Evolutionary conservation across 2,329 filamentous ascomycete genomes (phyloP), one percentile per base, ranked within the genome.

Genomic region (Gremmenia infestans): DNA sequence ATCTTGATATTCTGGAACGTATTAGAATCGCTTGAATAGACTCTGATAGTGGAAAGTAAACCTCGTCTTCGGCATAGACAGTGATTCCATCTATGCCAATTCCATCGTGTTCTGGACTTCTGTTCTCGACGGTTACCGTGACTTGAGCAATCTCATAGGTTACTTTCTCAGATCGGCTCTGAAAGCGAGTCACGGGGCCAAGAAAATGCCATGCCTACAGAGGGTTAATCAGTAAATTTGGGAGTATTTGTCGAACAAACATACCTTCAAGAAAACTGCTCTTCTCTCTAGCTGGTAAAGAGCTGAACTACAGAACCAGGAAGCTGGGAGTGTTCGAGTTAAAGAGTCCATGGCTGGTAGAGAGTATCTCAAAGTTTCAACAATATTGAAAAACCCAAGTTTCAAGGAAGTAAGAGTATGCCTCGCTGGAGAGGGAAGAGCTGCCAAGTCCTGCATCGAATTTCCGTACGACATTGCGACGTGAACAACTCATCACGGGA

Each of bases 141-240:
- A 76, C 70, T 60, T 78, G 76, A 1, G 78, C 77, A 54, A 81
- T 72, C 56, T 81, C 78, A 64, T 80, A 81, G 5, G 70, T 66
- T 25, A 80, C 71, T 36, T 70, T 69, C 52, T 75, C 70, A 0
- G 71, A 70, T 12, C 72, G 65, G 3, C 64, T 62, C 49, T 72
- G 67, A 59, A 81, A 81, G 48, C 74, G 70, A 14, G 77, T 79
- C n/a, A 80, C 71, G 0, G 78, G 78, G 1, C 78, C 78, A 1
- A 80, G 70, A 25, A 80, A 70, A 65, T 80, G 79, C 78, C 78
- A 81, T 37, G 76, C 73, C 76, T 79, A 48, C 43, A 14, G 22
- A 23, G 14, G n/a, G 22, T 45, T 7, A 28, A 22, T 32, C 14
- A 35, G 22, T 48, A 6, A 17, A 8, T 48, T 4, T 7, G 15